phyloP scores from a whole-genome alignment of 495 filamentous ascomycete genomes.

The Annulohypoxylon nitens region DNA sequence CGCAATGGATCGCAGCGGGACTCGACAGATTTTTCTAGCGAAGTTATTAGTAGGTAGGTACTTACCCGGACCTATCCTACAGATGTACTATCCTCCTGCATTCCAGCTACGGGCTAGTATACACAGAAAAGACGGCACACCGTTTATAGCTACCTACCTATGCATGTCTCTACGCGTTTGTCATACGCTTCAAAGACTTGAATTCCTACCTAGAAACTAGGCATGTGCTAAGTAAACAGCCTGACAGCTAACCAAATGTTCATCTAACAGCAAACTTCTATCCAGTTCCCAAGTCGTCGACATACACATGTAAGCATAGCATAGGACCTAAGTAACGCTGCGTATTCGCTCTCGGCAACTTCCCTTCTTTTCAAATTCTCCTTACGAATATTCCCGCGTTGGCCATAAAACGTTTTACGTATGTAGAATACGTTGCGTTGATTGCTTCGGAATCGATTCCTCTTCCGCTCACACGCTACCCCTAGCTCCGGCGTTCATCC shows the following conservation, averaged over 20 bases:
- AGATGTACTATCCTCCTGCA: neutral
- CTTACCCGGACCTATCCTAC: neutral
- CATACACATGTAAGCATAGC: neutral
- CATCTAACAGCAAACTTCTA: neutral
- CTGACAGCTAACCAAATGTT: neutral
- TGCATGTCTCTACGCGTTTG: neutral
- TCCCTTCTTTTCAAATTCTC: neutral
- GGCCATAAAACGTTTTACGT: neutral
- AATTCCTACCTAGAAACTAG: no score
- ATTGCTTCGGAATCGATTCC: slow-evolving; percentile 32
- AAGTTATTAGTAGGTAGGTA: neutral
- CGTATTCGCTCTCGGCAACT: neutral
- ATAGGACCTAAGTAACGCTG: neutral
- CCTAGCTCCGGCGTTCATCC: slow-evolving; percentile 29
- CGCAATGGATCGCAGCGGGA: neutral
- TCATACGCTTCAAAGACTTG: no score
- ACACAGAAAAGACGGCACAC: no score
- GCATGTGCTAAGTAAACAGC: no score
- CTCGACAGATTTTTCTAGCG: neutral
- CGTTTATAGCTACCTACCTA: neutral
- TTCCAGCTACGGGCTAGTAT: neutral
- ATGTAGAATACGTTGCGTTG: slow-evolving; percentile 3
- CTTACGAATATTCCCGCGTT: slow-evolving; percentile 8
- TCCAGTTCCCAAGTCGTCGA: neutral
- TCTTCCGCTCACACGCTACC: slow-evolving; percentile 13